phyloP scores from a whole-genome alignment of 495 filamentous ascomycete species.

The Aspergillus egyptiacus region DNA sequence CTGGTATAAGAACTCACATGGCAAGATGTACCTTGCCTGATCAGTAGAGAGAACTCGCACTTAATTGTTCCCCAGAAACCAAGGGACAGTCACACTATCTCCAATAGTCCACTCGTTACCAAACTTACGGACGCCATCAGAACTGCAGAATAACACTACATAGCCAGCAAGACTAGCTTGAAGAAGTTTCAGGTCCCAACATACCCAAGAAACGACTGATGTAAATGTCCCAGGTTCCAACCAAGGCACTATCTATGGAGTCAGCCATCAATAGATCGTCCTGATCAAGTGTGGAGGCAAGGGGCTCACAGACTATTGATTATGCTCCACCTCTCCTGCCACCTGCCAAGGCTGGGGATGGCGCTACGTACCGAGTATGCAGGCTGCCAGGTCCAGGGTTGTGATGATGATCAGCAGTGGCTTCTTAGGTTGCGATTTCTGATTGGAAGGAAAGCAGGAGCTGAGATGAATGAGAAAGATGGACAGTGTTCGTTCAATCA shows the following conservation, averaged over 20 bases:
- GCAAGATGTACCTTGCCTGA: no score
- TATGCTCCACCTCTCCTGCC: neutral
- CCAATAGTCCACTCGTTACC: neutral
- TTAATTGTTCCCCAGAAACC: neutral
- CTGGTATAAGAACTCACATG: no score
- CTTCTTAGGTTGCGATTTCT: neutral
- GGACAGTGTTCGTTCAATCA: neutral
- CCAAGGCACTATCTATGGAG: no score
- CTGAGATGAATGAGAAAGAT: neutral
- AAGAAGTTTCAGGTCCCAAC: no score
- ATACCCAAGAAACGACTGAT: no score
- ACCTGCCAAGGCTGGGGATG: neutral
- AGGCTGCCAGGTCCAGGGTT: neutral
- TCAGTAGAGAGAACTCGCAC: no score
- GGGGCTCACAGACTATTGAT: no score
- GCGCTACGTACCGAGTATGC: no score
- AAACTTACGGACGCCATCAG: neutral
- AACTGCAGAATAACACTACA: neutral
- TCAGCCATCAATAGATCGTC: no score
- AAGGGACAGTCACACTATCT: neutral
- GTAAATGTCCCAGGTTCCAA: no score
- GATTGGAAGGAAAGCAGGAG: neutral
- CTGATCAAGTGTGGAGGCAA: no score
- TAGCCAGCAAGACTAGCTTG: no score
- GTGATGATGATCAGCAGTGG: neutral